Base-by-base conservation (phyloP, 768 basidiomycete genomes). In the Tulasnella sp. region DNA sequence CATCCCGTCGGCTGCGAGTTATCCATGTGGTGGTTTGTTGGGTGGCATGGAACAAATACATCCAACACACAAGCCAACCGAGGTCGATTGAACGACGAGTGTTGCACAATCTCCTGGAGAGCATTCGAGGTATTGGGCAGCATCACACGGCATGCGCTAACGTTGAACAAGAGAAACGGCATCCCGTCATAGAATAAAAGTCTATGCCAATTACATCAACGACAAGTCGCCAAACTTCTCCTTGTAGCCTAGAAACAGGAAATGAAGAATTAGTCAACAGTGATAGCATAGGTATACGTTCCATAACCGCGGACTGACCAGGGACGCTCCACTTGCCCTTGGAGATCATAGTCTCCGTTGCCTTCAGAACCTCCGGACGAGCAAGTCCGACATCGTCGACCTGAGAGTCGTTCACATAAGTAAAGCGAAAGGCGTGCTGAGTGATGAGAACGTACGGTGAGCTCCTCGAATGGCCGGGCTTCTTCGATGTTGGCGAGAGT, bases 321-420 rank as follows among this genome's bases (percentile, higher is more conserved):
- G 97, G 97, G 80, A 98, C 97, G 84, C 93, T 96, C 93, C 96
- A 98, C 89, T 98, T 98, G 87, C 97, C 97, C 89, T 98, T 96
- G 91, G 93, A 92, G 82, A 98, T 86, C 96, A 98, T 97, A 83
- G 90, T 94, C 88, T 98, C 96, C 81, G 98, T 95, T 64, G 94
- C 92, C 87, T 98, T 92, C 54, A 89, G 88, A 86, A 99, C 92
- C 86, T 95, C 95, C 24, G 98, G 98, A 87, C 98, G 94, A 37
- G 97, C 97, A 82, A 92, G 90, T 83, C 93, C 92, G 83, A 99
- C 94, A 82, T 99, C 97, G 84, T 93, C 92, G 82, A 92, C 89
- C 96, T 97, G 83, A 8, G 37, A 34, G 31, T 79, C 1, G 78
- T 34, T 40, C n/a, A 42, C 14, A 37, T 77, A 12, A 42, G 50